These are phyloP conservation scores for Obba rivulosa DNA, from an alignment of 768 basidiomycete genomes.

Conservation along the genomic window DNA sequence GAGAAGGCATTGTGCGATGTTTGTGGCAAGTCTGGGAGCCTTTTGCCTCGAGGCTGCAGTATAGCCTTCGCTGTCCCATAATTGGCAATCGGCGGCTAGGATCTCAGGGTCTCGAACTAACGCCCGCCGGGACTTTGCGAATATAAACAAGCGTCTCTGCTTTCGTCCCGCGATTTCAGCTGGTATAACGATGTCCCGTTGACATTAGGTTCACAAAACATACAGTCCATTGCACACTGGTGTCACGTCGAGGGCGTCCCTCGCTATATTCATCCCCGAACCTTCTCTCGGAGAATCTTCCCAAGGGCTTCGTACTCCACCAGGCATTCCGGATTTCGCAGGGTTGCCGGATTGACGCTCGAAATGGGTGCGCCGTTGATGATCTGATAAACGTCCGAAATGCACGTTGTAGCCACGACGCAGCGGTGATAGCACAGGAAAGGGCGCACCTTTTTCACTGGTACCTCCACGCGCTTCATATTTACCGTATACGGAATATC, in stretches of 20 bases:
- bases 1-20: too few relatives aligned
- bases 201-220: too few relatives aligned
- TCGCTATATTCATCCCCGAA: conserved; percentile 18
- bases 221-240: too few relatives aligned
- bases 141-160: too few relatives aligned
- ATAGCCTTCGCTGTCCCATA: not conserved
- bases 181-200: too few relatives aligned
- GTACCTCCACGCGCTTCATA: conserved; percentile 75
- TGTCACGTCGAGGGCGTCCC: not conserved
- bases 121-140: too few relatives aligned
- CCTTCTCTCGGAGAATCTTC: conserved; percentile 41
- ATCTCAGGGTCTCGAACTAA: too few relatives aligned
- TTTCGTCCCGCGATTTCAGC: too few relatives aligned
- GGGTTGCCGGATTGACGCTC: conserved; percentile 64
- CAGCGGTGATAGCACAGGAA: conserved; percentile 13
- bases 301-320: conserved; percentile 56
- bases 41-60: conserved; percentile 1
- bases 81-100: not conserved
- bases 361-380: conserved; percentile 72
- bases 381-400: conserved; percentile 39
- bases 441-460: conserved; percentile 60
- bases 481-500: conserved; percentile 81
- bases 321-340: conserved; percentile 71
- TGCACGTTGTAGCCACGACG: conserved; percentile 7
- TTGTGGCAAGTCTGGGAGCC: not conserved